Evolutionary conservation across 192 early-diverging fungal species (phyloP), one percentile per base, ranked within the genome.

Genomic region (Oehlia diaphana): DNA sequence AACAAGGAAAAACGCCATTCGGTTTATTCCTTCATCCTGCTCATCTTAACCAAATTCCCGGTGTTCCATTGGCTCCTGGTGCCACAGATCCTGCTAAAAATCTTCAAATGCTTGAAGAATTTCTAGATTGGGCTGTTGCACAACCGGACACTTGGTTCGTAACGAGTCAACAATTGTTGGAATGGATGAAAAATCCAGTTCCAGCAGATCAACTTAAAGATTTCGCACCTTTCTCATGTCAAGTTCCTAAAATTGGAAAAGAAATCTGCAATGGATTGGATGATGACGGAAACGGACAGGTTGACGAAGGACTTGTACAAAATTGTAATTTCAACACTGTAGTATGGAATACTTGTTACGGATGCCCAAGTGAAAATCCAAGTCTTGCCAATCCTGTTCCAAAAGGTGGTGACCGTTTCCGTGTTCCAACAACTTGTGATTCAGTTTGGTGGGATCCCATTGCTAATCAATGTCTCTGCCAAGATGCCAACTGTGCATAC

Each of bases 131-230:
- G 62, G 85, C 86, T 28, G 79, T 85, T 35, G 69, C 82, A 31
- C 82, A 90, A 61, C 85, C 87, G 16, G 89, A 94, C 83, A 90
- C 91, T 28, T 94, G 92, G 90, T 91, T 93, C 83, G 89, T 94
- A 21, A 93, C 91, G 71, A 87, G 86, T 74, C 84, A 88, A 44
- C 93, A 94, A 77, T 63, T 94, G 44, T 81, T 94, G 28, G 80
- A 90, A 78, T 94, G 92, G 87, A 93, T 94, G 91, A 81, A 93
- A 85, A 93, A 94, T 83, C 93, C 93, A 39, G 93, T 94, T 9
- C 91, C 92, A 1, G 90, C 86, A n/a, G 82, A 82, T 63, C 83
- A 94, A 70, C 78, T 94, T n/a, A 88, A 84, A 26, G 73, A 68
- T 16, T 91, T 93, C 72, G 78, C 87, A 12, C 92, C 93, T 84